phyloP scores from a whole-genome alignment of 2,329 filamentous ascomycete species.

The Aspergillus ibericus region DNA sequence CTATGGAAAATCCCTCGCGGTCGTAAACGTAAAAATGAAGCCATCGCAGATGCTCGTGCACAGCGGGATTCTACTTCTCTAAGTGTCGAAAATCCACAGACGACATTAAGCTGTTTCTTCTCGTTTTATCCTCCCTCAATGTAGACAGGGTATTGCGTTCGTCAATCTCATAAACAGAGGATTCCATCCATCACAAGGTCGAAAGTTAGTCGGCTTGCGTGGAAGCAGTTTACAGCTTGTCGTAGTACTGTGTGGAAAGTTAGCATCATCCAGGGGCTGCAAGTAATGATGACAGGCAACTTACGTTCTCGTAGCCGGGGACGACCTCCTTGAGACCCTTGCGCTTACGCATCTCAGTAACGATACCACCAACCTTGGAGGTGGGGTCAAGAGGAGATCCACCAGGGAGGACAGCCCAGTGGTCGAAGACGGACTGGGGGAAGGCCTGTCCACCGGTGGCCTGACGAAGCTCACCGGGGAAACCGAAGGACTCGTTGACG shows the following conservation, averaged over 20 bases:
- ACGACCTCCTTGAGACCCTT: conserved; percentile 99
- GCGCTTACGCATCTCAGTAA: conserved; percentile 91
- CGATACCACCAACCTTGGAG: conserved; percentile 78
- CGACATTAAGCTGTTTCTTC: conserved; percentile 30
- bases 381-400: conserved; percentile 83
- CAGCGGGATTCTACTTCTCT: conserved; percentile 33
- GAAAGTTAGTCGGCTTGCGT: conserved; percentile 45
- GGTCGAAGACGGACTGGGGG: conserved; percentile 98
- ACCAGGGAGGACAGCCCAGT: conserved; percentile 96
- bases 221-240: conserved; percentile 80
- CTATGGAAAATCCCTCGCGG: conserved; percentile 28
- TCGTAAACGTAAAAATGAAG: conserved; percentile 33
- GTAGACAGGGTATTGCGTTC: conserved; percentile 41
- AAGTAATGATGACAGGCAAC: conserved; percentile 43
- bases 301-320: conserved; percentile 92
- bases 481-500: conserved; percentile 97
- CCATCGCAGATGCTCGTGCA: conserved; percentile 30
- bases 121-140: conserved; percentile 28
- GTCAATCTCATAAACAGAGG: conserved; percentile 46
- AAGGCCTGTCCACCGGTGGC: conserved; percentile 96
- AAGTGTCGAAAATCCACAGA: conserved; percentile 32
- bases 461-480: conserved; percentile 94
- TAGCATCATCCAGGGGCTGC: conserved; percentile 14
- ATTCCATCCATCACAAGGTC: conserved; percentile 35
- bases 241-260: conserved; percentile 77